Conservation (phyloP, 164 flowering plant genomes). For the Piper betle region DNA sequence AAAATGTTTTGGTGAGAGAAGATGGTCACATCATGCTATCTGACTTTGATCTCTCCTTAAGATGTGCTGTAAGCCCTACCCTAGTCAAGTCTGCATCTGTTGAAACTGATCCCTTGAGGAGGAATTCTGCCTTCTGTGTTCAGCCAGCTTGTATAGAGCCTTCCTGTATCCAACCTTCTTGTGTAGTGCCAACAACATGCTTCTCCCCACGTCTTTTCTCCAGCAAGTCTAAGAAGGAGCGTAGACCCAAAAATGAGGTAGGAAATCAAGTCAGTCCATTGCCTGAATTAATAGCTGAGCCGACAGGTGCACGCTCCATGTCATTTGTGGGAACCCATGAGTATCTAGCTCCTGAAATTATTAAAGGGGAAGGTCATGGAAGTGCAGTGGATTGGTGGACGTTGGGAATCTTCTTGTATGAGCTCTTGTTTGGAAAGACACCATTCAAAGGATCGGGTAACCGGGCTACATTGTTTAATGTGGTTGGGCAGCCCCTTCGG, state of each 20-base stretch:
- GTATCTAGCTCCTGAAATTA: slow-evolving; percentile 83
- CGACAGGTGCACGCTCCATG: slow-evolving; percentile 83
- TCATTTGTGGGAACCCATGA: slow-evolving; percentile 94
- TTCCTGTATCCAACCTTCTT: slow-evolving; percentile 77
- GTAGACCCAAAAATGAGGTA: slow-evolving; percentile 44
- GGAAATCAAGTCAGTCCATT: slow-evolving; percentile 63
- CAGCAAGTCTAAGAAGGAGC: slow-evolving; percentile 68
- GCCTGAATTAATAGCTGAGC: slow-evolving; percentile 88
- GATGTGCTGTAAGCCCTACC: slow-evolving; percentile 75
- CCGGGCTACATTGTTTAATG: slow-evolving; percentile 75
- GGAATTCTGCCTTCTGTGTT: slow-evolving; percentile 49
- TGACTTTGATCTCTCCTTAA: slow-evolving; percentile 83
- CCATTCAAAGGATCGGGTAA: slow-evolving; percentile 91
- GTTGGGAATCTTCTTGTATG: slow-evolving; percentile 80
- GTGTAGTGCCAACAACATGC: slow-evolving; percentile 61
- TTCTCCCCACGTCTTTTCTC: slow-evolving; percentile 68
- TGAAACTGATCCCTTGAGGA: slow-evolving; percentile 45
- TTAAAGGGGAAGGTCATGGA: slow-evolving; percentile 95
- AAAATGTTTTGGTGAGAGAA: slow-evolving; percentile 82
- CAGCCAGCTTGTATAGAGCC: slow-evolving; percentile 66
- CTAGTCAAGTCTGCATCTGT: slow-evolving; percentile 47
- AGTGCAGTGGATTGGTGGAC: slow-evolving; percentile 99
- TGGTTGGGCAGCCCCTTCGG: slow-evolving; percentile 76
- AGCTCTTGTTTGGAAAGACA: slow-evolving; percentile 77
- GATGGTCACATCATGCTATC: slow-evolving; percentile 95